A percentile compares a stretch with the other conserved stretches of the same genome.
Conservation (phyloP, 139 green algal species). For the Micromonas pusilla region DNA sequence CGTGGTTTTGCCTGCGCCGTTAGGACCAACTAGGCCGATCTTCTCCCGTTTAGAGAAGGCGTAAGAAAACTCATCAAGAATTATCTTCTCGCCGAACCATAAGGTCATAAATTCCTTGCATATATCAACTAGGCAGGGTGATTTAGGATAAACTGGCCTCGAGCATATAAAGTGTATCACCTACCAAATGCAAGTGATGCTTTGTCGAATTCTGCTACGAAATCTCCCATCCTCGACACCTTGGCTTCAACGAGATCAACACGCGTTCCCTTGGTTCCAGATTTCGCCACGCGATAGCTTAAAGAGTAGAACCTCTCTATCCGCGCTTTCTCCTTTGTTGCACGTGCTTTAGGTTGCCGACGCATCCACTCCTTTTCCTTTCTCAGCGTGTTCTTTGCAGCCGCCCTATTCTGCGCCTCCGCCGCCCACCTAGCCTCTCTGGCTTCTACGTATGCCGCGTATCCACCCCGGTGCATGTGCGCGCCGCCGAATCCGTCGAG, state of each 20-base stretch:
- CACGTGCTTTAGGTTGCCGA: conserved; percentile 22
- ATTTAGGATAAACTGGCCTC: no score
- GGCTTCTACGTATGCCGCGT: conserved; percentile 13
- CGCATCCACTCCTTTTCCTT: conserved; percentile 33
- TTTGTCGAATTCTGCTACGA: conserved; percentile 20
- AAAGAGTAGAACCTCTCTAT: conserved; percentile 14
- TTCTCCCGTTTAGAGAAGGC: conserved; percentile 18
- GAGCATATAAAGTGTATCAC: no score
- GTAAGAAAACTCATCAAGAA: conserved; percentile 29
- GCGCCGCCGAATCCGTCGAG: conserved; percentile 19
- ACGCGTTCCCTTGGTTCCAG: neutral
- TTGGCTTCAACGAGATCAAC: neutral
- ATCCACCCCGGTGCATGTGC: conserved; percentile 14
- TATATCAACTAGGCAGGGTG: no score
- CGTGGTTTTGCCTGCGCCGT: conserved; percentile 28
- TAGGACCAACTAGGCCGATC: conserved; percentile 25
- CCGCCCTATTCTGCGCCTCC: neutral
- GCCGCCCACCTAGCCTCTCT: neutral
- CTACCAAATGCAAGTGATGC: conserved; percentile 22
- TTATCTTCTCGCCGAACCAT: conserved; percentile 27
- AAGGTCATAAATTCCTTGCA: no score
- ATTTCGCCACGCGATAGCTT: neutral
- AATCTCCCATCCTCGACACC: conserved; percentile 1
- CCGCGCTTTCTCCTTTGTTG: conserved; percentile 21
- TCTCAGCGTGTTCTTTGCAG: conserved; percentile 22